Conservation (phyloP, 805 yeast genomes). For the Candida ponderosae region DNA sequence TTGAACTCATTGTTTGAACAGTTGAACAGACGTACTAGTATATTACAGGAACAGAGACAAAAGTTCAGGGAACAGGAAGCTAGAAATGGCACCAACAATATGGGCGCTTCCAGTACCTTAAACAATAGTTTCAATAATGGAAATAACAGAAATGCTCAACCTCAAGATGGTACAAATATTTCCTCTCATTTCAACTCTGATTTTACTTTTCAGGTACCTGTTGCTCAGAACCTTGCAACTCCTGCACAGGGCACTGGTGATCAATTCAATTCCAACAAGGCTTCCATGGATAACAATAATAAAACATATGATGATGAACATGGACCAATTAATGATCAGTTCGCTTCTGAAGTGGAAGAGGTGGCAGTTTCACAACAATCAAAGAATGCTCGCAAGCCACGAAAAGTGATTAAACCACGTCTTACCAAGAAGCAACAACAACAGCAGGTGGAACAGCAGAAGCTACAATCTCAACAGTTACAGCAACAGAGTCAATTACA, state of each 20-base stretch:
- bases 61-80: conserved; percentile 5
- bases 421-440: conserved; percentile 1
- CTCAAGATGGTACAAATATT: background rate
- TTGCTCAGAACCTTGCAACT: conserved; percentile 18
- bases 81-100: conserved; percentile 4
- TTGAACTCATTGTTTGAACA: conserved; percentile 76
- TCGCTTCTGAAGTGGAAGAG: background rate
- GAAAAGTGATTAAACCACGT: background rate
- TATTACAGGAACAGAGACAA: conserved; percentile 23
- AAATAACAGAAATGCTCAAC: conserved; percentile 1
- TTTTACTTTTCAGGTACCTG: conserved; percentile 11
- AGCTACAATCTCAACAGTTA: conserved; percentile 14
- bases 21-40: conserved; percentile 64
- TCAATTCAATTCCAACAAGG: background rate
- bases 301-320: no score
- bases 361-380: background rate
- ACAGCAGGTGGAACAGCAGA: conserved; percentile 20
- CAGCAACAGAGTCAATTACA: background rate
- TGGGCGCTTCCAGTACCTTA: no score
- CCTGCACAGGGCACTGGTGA: background rate
- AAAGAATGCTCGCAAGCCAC: background rate
- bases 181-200: conserved; percentile 1
- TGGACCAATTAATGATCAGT: no score
- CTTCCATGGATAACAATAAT: no score
- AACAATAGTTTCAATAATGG: conserved; percentile 4